A percentile compares a stretch with the other conserved stretches of the same genome.
Evolutionary conservation across 225 moss, liverwort and hornwort genomes (phyloP).

Genomic region (Pseudoscleropodium purum): DNA sequence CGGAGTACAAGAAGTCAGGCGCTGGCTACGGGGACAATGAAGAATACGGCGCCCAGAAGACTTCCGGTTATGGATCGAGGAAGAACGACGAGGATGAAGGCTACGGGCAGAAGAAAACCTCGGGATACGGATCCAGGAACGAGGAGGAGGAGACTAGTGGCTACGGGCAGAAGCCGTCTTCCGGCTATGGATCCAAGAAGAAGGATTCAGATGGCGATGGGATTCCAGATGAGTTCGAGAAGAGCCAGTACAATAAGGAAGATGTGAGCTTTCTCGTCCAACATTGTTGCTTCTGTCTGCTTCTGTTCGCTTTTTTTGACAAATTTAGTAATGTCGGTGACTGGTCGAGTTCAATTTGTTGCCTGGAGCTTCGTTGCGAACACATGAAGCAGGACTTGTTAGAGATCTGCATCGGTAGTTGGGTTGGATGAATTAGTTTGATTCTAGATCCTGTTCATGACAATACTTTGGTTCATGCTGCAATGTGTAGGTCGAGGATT

Average conservation of each 20-base stretch:
- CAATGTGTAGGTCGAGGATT: slow-evolving; percentile 20
- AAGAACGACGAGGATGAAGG: neutral
- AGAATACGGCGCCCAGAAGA: neutral
- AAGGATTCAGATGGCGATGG: slow-evolving; percentile 26
- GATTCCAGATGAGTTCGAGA: slow-evolving; percentile 22
- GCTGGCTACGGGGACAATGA: slow-evolving; percentile 7
- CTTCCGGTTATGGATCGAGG: neutral
- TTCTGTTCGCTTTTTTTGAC: neutral
- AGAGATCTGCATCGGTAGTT: neutral
- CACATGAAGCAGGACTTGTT: neutral
- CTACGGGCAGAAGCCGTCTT: neutral
- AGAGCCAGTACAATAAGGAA: slow-evolving; percentile 17
- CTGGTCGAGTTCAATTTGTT: no score
- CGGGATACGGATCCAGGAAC: neutral
- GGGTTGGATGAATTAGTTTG: neutral
- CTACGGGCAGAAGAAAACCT: neutral
- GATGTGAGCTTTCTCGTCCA: slow-evolving; percentile 9
- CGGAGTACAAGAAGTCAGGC: neutral
- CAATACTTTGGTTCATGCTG: neutral
- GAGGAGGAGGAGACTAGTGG: neutral
- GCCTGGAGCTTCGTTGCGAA: neutral
- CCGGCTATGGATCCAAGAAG: neutral
- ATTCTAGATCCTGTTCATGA: neutral
- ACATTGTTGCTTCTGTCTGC: neutral
- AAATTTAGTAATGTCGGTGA: neutral